These are phyloP conservation scores for Telfairia occidentalis DNA, from an alignment of 331 rosid genomes.

Conservation along the genomic window DNA sequence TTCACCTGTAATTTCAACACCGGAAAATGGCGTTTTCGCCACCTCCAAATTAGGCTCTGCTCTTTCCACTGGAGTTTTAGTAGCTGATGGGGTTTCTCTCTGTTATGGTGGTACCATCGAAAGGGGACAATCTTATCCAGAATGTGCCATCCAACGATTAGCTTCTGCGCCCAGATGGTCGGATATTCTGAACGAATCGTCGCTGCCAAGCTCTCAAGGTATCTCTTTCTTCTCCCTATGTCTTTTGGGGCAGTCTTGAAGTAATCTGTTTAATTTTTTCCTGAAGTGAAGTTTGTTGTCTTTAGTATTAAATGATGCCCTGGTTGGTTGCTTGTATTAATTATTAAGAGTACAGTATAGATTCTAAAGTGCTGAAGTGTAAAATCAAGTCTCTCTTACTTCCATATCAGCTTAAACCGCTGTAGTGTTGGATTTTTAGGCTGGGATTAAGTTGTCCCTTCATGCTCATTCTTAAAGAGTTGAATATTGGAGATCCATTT, in stretches of 20 bases:
- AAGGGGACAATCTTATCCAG: slow-evolving; percentile 15
- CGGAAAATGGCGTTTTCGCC: slow-evolving; percentile 31
- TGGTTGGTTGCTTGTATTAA: not conserved
- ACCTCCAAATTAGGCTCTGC: slow-evolving; percentile 44
- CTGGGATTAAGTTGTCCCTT: not conserved
- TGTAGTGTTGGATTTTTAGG: not conserved
- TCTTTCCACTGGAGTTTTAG: slow-evolving; percentile 60
- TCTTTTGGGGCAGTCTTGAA: not conserved
- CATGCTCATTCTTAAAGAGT: not conserved
- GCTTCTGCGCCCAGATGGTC: slow-evolving; percentile 37
- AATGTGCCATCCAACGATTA: slow-evolving; percentile 6
- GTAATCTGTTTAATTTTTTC: not conserved
- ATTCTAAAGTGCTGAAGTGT: not conserved
- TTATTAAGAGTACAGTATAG: not conserved
- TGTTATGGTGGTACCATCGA: slow-evolving; percentile 25
- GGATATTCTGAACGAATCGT: slow-evolving; percentile 32
- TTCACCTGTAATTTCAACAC: slow-evolving; percentile 33
- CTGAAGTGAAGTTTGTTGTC: not conserved
- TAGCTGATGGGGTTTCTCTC: slow-evolving; percentile 45
- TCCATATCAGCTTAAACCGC: not conserved
- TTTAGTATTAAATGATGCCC: not conserved
- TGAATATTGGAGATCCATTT: not conserved
- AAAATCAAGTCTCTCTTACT: not conserved
- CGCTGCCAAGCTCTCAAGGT: slow-evolving; percentile 45
- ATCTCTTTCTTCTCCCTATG: not conserved